A percentile compares a stretch with the other conserved stretches of the same genome.
phyloP scores from a whole-genome alignment of 2,329 filamentous ascomycete species.

The Alternaria ventricosa region DNA sequence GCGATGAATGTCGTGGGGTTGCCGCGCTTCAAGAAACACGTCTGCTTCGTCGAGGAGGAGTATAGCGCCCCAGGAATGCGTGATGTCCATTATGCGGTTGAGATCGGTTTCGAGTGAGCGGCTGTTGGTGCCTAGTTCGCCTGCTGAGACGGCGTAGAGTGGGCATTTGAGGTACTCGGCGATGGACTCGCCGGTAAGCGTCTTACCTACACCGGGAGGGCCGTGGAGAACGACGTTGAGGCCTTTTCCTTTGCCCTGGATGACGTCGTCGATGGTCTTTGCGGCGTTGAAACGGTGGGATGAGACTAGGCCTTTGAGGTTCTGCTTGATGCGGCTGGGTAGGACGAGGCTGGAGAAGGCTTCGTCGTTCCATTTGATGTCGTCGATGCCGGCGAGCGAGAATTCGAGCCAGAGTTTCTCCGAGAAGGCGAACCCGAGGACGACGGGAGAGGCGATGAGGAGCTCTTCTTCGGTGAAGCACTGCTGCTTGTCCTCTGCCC shows the following conservation, averaged over 20 bases:
- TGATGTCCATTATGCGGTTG: slow-evolving; percentile 84
- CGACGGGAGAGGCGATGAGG: slow-evolving; percentile 80
- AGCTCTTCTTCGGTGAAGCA: slow-evolving; percentile 83
- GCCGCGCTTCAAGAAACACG: slow-evolving; percentile 73
- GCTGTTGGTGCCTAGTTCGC: slow-evolving; percentile 78
- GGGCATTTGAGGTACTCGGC: slow-evolving; percentile 82
- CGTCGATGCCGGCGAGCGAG: slow-evolving; percentile 75
- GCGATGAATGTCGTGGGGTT: slow-evolving; percentile 81
- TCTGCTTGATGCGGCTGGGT: slow-evolving; percentile 65
- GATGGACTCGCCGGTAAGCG: slow-evolving; percentile 84
- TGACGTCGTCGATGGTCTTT: slow-evolving; percentile 78
- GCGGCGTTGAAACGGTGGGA: slow-evolving; percentile 83
- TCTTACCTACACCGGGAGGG: slow-evolving; percentile 87
- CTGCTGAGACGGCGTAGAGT: slow-evolving; percentile 81
- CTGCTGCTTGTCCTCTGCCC: slow-evolving; percentile 41
- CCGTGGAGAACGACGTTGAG: slow-evolving; percentile 79
- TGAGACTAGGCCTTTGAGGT: slow-evolving; percentile 80
- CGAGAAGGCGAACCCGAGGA: slow-evolving; percentile 84
- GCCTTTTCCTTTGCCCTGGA: slow-evolving; percentile 80
- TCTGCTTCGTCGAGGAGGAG: slow-evolving; percentile 79
- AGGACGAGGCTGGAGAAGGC: slow-evolving; percentile 85
- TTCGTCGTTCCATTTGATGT: slow-evolving; percentile 83
- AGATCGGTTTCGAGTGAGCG: slow-evolving; percentile 76
- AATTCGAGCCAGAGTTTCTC: slow-evolving; percentile 94
- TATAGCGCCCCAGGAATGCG: slow-evolving; percentile 85